These are phyloP conservation scores for Spizellomyces punctatus DNA, from an alignment of 192 early-diverging fungal species.

Conservation along the genomic window DNA sequence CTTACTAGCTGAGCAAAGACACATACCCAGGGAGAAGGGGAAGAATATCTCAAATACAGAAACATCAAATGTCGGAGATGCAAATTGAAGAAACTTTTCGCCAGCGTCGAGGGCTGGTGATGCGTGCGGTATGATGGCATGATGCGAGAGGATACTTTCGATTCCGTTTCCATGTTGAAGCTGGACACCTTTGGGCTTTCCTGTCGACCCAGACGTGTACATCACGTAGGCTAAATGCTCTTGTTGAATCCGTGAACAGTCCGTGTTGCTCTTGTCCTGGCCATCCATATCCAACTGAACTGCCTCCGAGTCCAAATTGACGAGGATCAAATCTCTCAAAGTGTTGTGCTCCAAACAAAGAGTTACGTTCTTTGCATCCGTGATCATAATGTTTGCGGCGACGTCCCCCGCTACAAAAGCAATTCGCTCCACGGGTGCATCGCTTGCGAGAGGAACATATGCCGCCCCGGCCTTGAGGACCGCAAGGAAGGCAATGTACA, in stretches of 20 bases:
- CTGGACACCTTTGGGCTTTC: constrained; percentile 43
- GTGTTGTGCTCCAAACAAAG: background rate
- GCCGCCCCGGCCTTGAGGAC: constrained; percentile 42
- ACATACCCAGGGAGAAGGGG: background rate
- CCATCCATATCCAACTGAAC: background rate
- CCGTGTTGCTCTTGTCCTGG: constrained; percentile 1
- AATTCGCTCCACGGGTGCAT: constrained; percentile 16
- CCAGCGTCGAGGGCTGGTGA: background rate
- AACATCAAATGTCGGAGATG: constrained; percentile 14
- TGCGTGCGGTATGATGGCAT: constrained; percentile 12
- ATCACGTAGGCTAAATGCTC: constrained; percentile 40
- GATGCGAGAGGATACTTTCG: constrained; percentile 5
- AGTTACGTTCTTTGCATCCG: background rate
- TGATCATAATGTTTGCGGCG: constrained; percentile 15
- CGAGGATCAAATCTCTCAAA: background rate
- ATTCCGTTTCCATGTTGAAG: constrained; percentile 19
- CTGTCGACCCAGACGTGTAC: constrained; percentile 50
- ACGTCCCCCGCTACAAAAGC: constrained; percentile 4
- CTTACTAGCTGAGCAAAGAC: background rate
- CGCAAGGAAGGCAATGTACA: constrained; percentile 25
- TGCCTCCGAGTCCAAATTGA: background rate
- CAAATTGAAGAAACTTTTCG: constrained; percentile 17
- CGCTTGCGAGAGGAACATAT: constrained; percentile 37
- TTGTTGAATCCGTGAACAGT: background rate
- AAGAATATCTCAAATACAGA: constrained; percentile 18